A percentile compares a stretch with the other conserved stretches of the same genome.
phyloP scores from a whole-genome alignment of 2,329 filamentous ascomycete genomes.

The Periconia sp. region DNA sequence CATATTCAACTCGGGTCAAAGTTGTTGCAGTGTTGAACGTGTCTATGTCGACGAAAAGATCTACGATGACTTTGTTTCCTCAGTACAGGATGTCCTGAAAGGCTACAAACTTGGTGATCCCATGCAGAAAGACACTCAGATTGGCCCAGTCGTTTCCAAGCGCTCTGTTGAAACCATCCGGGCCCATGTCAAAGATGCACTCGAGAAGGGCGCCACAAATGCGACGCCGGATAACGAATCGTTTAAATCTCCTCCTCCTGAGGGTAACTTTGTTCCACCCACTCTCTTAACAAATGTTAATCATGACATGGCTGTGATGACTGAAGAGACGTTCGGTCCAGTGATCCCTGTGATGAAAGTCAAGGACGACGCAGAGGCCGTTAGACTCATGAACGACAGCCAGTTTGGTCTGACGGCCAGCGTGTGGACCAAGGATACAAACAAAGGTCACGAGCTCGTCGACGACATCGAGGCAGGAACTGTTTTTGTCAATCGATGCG shows the following conservation, averaged over 20 bases:
- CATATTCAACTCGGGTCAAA: slow-evolving; percentile 99
- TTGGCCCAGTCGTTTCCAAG: slow-evolving; percentile 87
- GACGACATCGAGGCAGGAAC: slow-evolving; percentile 88
- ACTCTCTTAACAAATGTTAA: slow-evolving; percentile 78
- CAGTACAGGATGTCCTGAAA: slow-evolving; percentile 74
- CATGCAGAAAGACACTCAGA: slow-evolving; percentile 72
- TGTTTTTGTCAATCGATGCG: slow-evolving; percentile 92
- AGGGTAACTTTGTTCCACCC: slow-evolving; percentile 86
- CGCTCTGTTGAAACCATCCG: slow-evolving; percentile 74
- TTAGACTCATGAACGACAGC: slow-evolving; percentile 89
- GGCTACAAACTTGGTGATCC: slow-evolving; percentile 89
- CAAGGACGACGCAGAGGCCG: slow-evolving; percentile 75
- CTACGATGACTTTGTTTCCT: slow-evolving; percentile 79
- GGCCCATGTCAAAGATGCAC: slow-evolving; percentile 77
- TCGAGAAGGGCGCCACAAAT: slow-evolving; percentile 81
- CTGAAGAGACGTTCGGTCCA: slow-evolving; percentile 91
- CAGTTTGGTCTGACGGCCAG: slow-evolving; percentile 94
- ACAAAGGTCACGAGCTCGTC: slow-evolving; percentile 72
- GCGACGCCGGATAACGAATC: slow-evolving; percentile 79
- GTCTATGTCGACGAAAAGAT: slow-evolving; percentile 87
- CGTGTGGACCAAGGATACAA: slow-evolving; percentile 90
- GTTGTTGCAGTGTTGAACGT: slow-evolving; percentile 89
- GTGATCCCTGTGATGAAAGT: slow-evolving; percentile 91
- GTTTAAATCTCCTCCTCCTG: slow-evolving; percentile 70
- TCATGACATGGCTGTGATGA: slow-evolving; percentile 87